Base-by-base conservation (phyloP, 1,139 yeast genomes). In the Blastobotrys arbuscula region DNA sequence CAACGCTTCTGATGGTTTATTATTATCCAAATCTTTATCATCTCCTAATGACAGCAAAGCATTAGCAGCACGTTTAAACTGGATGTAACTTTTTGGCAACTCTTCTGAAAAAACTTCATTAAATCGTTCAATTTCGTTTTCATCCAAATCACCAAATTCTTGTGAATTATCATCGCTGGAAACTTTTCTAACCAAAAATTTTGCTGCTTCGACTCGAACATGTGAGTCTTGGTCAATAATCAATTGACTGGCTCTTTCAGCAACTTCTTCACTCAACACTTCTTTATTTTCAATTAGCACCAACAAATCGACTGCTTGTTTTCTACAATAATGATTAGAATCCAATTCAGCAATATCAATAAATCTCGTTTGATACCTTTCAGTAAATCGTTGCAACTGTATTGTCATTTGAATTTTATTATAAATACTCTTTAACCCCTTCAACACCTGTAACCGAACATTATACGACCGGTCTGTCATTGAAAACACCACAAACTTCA, bases 401-500 rank as follows among this genome's bases (percentile, higher is more conserved):
- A 69, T 71, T 40, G 40, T 10, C 68, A 63, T 40, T 60, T 66
- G 68, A 49, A 66, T 65, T 48, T 70, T 75, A 55, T 76, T 79
- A 53, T 71, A 78, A 2, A 77, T 69, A 33, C 62, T 63, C 4
- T 69, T 61, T 44, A 90, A 67, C 2, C 77, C 74, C 55, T 74
- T 78, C 19, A 84, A 63, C 1, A 81, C 89, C 58, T 85, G 92
- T 6, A 71, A 62, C 55, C 96, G 74, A 1, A 87, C 94, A 2
- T 65, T 56, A 15, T 76, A 66, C 19, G 77, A 75, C 1, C 81
- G 74, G 60, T 90, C 97, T 92, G 81, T 42, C 89, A 68, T 26
- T 20, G 87, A 72, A 94, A 95, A 85, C 2, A 96, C 96, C 61
- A 84, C 77, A 61, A 85, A 86, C 53, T 90, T 76, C 52, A 89